Conservation (phyloP, 2,329 filamentous ascomycete species). For the Taxawa tesnikishii region DNA sequence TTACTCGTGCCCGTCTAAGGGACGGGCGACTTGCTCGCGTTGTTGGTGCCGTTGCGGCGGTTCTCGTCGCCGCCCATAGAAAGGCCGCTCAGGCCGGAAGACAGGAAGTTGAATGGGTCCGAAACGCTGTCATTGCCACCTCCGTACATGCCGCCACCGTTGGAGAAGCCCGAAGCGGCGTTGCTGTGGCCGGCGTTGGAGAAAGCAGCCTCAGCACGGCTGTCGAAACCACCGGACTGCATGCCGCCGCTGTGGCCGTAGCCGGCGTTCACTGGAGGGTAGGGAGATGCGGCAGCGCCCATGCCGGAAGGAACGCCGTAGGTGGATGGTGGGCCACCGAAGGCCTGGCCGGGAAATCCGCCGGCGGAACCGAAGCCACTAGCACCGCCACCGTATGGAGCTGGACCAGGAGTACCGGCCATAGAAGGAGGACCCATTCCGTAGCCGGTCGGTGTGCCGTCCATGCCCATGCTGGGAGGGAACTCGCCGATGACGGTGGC, state of each 20-base stretch:
- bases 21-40: constrained; percentile 9
- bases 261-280: constrained; percentile 71
- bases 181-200: constrained; percentile 49
- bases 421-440: constrained; percentile 82
- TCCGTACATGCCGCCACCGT: constrained; percentile 40
- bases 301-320: constrained; percentile 82
- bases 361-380: constrained; percentile 44
- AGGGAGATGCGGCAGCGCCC: constrained; percentile 64
- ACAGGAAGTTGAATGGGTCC: constrained; percentile 72
- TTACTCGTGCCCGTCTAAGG: neutral
- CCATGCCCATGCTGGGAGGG: constrained; percentile 68
- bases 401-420: constrained; percentile 57
- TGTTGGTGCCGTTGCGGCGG: constrained; percentile 26
- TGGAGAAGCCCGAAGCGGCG: constrained; percentile 42
- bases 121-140: constrained; percentile 41
- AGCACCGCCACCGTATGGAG: constrained; percentile 56
- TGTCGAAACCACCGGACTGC: constrained; percentile 82
- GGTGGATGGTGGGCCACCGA: constrained; percentile 75
- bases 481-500: constrained; percentile 80
- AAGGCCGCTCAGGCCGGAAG: constrained; percentile 58
- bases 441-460: constrained; percentile 75
- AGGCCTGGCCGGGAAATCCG: constrained; percentile 59
- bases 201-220: constrained; percentile 90
- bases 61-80: constrained; percentile 49
- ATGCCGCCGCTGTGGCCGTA: constrained; percentile 66